Evolutionary conservation across 371 early-diverging fungal species (phyloP), one percentile per base, ranked within the genome.

Genomic region (Rozella allomycis): DNA sequence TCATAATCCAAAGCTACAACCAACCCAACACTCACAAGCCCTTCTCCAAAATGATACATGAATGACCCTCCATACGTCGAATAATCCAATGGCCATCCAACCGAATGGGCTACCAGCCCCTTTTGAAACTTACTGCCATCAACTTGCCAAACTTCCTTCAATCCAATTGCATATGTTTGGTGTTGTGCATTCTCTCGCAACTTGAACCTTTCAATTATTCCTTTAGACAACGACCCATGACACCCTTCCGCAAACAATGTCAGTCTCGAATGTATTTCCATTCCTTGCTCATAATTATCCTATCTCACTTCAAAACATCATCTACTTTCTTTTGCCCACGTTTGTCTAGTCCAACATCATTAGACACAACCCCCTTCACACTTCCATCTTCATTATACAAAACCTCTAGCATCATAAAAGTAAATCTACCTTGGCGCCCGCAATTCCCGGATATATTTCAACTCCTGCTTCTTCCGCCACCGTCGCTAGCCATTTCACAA

Each of bases 111-210:
- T 17, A 84, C 75, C 11, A 72, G 63, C 17, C 96, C 96, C 1
- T 78, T 72, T 21, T 76, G 43, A 23, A 12, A 16, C 43, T 91
- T 86, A 20, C 60, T 68, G 4, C 77, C 76, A 29, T 69, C 71
- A 6, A 94, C 55, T 53, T 94, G 90, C 96, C 96, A 94, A 33
- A 88, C 87, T 56, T 94, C 96, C 60, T 94, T 94, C 29, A 94
- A 45, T 14, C 96, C 96, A 33, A 94, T 67, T 13, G 82, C 96
- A 41, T 93, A 94, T 4, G 88, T 85, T 42, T 79, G 70, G 29
- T 62, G 74, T 26, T 72, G 60, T 38, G 60, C 56, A 35, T 86
- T 76, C 34, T 78, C 66, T 21, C 96, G 67, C 40, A 94, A 58
- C 41, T 73, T 70, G 47, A 79, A 87, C 50, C 84, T 77, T 40